A percentile compares a stretch with the other conserved stretches of the same genome.
Evolutionary conservation across 2,329 filamentous ascomycete species (phyloP).

Genomic region (Mycosphaerelloides madeirae): DNA sequence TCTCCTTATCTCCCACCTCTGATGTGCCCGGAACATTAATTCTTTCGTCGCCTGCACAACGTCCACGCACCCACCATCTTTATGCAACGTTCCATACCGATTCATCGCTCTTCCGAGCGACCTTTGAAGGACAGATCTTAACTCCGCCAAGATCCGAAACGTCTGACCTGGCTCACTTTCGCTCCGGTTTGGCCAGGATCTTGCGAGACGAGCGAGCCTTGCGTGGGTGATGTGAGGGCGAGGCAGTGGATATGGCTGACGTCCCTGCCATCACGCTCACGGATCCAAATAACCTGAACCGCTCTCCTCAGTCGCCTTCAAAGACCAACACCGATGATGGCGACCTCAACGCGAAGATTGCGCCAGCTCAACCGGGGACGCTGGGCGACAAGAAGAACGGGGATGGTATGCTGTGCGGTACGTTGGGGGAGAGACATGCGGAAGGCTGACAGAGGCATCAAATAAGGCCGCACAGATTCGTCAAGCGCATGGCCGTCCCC

Average conservation of each 20-base stretch:
- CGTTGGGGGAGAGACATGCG: background rate
- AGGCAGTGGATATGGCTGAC: slow-evolving; percentile 5
- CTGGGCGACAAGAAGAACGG: slow-evolving; percentile 10
- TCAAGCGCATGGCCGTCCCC: slow-evolving; percentile 19
- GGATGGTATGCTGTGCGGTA: slow-evolving; percentile 4
- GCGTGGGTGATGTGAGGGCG: no score
- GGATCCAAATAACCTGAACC: slow-evolving; percentile 37
- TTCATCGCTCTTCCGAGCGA: no score
- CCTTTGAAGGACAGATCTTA: no score
- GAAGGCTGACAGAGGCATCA: slow-evolving; percentile 1
- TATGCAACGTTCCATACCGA: no score
- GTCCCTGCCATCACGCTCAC: slow-evolving; percentile 38
- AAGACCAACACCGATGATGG: slow-evolving; percentile 7
- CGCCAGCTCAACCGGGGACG: slow-evolving; percentile 10
- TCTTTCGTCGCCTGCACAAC: no score
- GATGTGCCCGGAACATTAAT: no score
- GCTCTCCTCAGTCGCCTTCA: slow-evolving; percentile 22
- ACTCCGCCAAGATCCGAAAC: no score
- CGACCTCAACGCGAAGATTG: slow-evolving; percentile 7
- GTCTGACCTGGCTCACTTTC: no score
- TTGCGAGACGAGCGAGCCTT: no score
- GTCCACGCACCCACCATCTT: no score
- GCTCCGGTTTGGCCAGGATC: no score
- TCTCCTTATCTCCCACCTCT: no score
- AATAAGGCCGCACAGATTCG: slow-evolving; percentile 16